Conservation (phyloP, 2,329 filamentous ascomycete genomes). For the Aspergillus fischeri region DNA sequence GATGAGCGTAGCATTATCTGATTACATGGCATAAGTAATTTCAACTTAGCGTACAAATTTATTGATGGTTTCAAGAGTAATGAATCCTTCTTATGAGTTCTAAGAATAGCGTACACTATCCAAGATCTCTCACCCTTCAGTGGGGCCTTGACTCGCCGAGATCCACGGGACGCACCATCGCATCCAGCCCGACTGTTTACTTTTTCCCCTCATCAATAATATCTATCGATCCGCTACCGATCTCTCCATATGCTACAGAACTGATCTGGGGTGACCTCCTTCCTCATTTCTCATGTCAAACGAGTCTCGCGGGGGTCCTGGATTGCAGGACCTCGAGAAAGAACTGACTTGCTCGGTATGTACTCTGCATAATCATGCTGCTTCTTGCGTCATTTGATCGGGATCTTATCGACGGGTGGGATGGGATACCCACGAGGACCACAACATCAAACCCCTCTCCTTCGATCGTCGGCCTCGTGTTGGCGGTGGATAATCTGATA, state of each 20-base stretch:
- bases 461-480: background rate
- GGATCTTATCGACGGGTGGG: background rate
- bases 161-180: background rate
- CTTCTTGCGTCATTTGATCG: background rate
- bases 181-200: background rate
- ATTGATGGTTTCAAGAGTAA: background rate
- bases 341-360: slow-evolving; percentile 93
- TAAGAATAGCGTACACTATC: background rate
- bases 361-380: slow-evolving; percentile 19
- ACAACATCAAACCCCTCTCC: background rate
- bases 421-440: background rate
- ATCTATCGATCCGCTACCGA: background rate
- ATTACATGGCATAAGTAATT: background rate
- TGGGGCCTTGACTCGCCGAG: background rate
- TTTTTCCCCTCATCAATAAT: background rate
- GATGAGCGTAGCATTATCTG: background rate
- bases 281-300: slow-evolving; percentile 13
- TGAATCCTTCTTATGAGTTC: background rate
- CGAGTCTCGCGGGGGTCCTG: slow-evolving; percentile 22
- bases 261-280: background rate
- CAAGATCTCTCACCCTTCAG: background rate
- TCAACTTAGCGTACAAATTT: background rate
- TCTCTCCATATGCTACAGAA: background rate
- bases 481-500: background rate
- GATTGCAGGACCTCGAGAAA: slow-evolving; percentile 71